phyloP scores from a whole-genome alignment of 768 basidiomycete genomes.

The Mycena sanguinolenta region DNA sequence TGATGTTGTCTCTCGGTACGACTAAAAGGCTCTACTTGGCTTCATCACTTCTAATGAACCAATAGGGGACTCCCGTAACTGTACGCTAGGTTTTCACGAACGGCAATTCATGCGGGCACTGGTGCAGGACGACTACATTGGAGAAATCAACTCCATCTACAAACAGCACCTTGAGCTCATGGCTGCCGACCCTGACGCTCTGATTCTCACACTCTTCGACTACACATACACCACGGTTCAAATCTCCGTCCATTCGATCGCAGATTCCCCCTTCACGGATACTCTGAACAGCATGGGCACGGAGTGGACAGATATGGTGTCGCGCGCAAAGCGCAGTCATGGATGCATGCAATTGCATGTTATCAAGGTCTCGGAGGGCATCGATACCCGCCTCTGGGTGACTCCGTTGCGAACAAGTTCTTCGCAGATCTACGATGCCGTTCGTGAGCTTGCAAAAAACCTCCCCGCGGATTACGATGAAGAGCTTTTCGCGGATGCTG shows the following conservation, averaged over 20 bases:
- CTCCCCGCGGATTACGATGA: no score
- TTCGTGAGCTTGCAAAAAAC: no score
- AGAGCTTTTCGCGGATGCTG: no score
- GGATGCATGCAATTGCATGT: slow-evolving; percentile 11
- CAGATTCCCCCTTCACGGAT: neutral
- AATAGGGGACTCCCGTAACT: neutral
- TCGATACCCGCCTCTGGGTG: no score
- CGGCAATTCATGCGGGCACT: slow-evolving; percentile 4
- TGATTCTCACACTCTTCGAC: neutral
- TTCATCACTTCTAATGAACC: neutral
- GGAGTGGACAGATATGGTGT: slow-evolving; percentile 2
- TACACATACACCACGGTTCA: no score
- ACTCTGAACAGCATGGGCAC: neutral
- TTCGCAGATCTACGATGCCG: no score
- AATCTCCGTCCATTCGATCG: neutral
- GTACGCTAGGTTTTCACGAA: neutral
- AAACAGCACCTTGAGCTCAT: neutral
- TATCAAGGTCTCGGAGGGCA: neutral
- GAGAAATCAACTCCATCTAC: neutral
- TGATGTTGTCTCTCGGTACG: neutral
- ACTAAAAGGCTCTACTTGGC: neutral
- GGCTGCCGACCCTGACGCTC: neutral
- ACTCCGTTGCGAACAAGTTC: no score
- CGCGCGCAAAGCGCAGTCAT: neutral
- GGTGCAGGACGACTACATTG: neutral